phyloP scores from a whole-genome alignment of 495 filamentous ascomycete genomes.

The Hyaloscypha variabilis region DNA sequence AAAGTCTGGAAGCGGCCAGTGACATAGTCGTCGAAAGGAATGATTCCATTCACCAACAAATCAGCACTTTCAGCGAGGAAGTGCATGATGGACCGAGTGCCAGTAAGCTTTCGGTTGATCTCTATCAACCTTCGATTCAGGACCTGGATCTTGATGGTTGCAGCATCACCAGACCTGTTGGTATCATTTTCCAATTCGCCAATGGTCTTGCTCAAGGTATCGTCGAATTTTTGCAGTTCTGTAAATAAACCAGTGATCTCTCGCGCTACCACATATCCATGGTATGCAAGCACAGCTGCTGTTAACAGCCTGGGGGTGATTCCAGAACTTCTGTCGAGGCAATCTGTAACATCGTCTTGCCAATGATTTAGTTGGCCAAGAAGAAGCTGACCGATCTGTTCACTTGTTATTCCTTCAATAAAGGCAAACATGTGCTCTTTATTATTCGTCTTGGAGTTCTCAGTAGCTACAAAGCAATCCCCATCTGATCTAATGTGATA shows the following conservation, averaged over 20 bases:
- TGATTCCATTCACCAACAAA: background rate
- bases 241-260: background rate
- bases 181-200: background rate
- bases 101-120: background rate
- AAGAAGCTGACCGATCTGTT: background rate
- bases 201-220: background rate
- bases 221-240: background rate
- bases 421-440: background rate
- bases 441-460: background rate
- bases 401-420: background rate
- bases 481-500: background rate
- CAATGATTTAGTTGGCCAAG: too few species aligned
- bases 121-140: background rate
- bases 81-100: background rate
- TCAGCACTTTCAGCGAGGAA: background rate
- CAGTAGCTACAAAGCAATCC: background rate
- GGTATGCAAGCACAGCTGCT: background rate
- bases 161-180: background rate
- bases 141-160: background rate
- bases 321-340: background rate
- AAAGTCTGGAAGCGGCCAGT: background rate
- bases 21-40: background rate
- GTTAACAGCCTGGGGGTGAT: background rate
- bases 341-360: too few species aligned
- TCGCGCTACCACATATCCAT: background rate